phyloP scores from a whole-genome alignment of 2,329 filamentous ascomycete genomes.

The Arthrobotrys conoides region DNA sequence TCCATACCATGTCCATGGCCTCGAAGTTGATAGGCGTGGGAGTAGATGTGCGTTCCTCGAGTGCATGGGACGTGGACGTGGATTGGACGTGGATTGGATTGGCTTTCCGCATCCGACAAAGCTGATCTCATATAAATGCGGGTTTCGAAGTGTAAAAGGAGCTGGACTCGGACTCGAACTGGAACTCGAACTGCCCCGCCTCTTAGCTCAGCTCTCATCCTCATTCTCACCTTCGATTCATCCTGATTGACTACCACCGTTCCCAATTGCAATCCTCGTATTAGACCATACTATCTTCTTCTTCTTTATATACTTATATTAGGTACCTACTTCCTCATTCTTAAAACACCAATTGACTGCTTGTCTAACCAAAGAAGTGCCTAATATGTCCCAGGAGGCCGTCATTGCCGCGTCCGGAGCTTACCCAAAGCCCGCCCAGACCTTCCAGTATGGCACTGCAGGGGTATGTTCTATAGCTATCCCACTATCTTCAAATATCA shows the following conservation, averaged over 20 bases:
- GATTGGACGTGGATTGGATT: constrained; percentile 16
- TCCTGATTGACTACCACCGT: neutral
- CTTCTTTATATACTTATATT: neutral
- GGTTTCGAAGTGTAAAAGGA: neutral
- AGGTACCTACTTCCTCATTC: too few species aligned
- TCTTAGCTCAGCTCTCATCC: neutral
- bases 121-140: constrained; percentile 17
- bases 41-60: neutral
- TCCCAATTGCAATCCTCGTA: neutral
- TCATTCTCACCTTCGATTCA: neutral
- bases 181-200: constrained; percentile 3
- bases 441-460: constrained; percentile 75
- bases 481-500: too few species aligned
- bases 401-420: constrained; percentile 69
- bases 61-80: neutral
- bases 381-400: constrained; percentile 36
- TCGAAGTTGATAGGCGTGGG: neutral
- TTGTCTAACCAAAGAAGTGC: neutral
- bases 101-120: constrained; percentile 27
- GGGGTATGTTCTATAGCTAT: constrained; percentile 72
- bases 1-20: neutral
- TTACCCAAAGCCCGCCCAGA: constrained; percentile 70
- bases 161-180: neutral
- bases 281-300: neutral
- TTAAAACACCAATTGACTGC: neutral